These are phyloP conservation scores for Lunasporangiospora selenospora DNA, from an alignment of 192 early-diverging fungal genomes.

Conservation along the genomic window DNA sequence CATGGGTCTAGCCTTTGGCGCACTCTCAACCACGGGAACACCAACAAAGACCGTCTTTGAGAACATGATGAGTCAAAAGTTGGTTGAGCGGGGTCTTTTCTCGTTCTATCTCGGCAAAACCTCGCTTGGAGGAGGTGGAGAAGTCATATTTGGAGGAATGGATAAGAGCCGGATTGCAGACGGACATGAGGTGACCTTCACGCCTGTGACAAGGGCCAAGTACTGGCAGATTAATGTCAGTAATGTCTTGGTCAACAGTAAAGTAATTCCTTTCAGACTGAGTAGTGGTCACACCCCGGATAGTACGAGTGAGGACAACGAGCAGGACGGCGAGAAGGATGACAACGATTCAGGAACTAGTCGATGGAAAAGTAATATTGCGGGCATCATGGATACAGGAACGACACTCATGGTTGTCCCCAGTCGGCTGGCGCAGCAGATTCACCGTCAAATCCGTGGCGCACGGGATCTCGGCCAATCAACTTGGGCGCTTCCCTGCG, in stretches of 20 bases:
- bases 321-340: neutral
- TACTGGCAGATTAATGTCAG: constrained; percentile 64
- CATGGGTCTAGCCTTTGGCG: constrained; percentile 68
- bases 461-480: neutral
- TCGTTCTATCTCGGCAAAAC: constrained; percentile 63
- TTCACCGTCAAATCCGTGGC: constrained; percentile 15
- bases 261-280: neutral
- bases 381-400: constrained; percentile 55
- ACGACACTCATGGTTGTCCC: constrained; percentile 49
- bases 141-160: constrained; percentile 37
- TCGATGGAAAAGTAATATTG: neutral
- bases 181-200: constrained; percentile 2
- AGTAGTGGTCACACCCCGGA: too few species aligned
- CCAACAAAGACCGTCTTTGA: constrained; percentile 59
- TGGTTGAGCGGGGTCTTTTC: constrained; percentile 61
- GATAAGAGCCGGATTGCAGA: constrained; percentile 1
- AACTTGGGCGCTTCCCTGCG: constrained; percentile 29
- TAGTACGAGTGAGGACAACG: neutral
- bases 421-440: neutral
- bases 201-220: constrained; percentile 50
- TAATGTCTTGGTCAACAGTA: constrained; percentile 19
- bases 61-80: constrained; percentile 61
- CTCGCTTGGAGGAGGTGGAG: constrained; percentile 39
- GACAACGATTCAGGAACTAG: neutral
- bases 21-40: constrained; percentile 22